Percentiles rank a stretch among this genome's conserved stretches.
These are phyloP conservation scores for Eustoma russellianum DNA, from an alignment of 257 asterid genomes.

Conservation along the genomic window DNA sequence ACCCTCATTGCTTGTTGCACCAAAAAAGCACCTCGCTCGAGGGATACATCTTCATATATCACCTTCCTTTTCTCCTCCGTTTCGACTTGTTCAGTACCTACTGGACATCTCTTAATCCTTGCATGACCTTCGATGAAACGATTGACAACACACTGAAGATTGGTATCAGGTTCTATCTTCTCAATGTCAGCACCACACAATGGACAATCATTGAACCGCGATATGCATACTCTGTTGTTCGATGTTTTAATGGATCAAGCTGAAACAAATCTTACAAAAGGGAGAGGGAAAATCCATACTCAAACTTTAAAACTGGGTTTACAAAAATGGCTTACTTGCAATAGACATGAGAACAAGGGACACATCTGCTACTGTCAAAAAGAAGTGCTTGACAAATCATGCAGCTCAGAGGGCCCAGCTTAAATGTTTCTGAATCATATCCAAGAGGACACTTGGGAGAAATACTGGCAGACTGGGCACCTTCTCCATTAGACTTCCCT, in stretches of 20 bases:
- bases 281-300: not conserved
- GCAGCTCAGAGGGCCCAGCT: constrained; percentile 95
- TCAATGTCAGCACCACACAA: constrained; percentile 94
- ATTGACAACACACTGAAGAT: constrained; percentile 83
- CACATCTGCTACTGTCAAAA: constrained; percentile 75
- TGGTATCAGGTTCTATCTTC: constrained; percentile 68
- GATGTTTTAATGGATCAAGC: constrained; percentile 4
- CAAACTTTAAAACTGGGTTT: constrained; percentile 1
- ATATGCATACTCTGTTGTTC: constrained; percentile 64
- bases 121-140: constrained; percentile 98
- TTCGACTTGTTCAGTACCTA: constrained; percentile 39
- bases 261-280: constrained; percentile 2
- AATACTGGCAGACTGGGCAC: constrained; percentile 17
- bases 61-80: constrained; percentile 50
- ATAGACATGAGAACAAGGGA: constrained; percentile 83
- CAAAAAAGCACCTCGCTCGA: constrained; percentile 91
- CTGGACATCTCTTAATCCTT: constrained; percentile 82
- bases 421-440: constrained; percentile 75
- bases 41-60: constrained; percentile 87
- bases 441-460: constrained; percentile 44
- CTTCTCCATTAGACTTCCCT: constrained; percentile 33
- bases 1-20: constrained; percentile 99
- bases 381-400: constrained; percentile 91
- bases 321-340: constrained; percentile 66
- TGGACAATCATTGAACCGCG: constrained; percentile 89